A percentile compares a stretch with the other conserved stretches of the same genome.
Evolutionary conservation across 2,329 filamentous ascomycete genomes (phyloP).

Genomic region (Colletotrichum sp.): DNA sequence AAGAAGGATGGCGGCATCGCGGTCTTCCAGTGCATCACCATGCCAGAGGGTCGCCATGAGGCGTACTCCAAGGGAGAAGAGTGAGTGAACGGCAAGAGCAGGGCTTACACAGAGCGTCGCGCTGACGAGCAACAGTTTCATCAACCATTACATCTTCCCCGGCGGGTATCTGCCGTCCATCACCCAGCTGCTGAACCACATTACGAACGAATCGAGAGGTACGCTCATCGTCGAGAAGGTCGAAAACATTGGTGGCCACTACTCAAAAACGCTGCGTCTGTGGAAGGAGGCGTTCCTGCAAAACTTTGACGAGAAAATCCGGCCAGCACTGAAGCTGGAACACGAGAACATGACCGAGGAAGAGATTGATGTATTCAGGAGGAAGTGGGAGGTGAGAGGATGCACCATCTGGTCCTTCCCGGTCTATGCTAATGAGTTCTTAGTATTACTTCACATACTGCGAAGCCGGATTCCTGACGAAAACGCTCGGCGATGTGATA

Average conservation of each 20-base stretch:
- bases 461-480: constrained; percentile 74
- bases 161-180: constrained; percentile 72
- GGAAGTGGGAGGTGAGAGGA: constrained; percentile 70
- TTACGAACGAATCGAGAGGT: constrained; percentile 64
- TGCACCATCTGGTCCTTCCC: neutral
- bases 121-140: constrained; percentile 54
- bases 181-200: constrained; percentile 61
- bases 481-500: constrained; percentile 75
- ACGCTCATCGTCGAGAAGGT: constrained; percentile 70
- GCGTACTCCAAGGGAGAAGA: constrained; percentile 71
- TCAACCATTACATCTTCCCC: constrained; percentile 79
- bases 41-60: constrained; percentile 72
- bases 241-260: constrained; percentile 77
- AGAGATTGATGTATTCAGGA: constrained; percentile 69
- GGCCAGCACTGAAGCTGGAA: constrained; percentile 61
- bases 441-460: constrained; percentile 79
- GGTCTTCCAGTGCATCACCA: constrained; percentile 79
- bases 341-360: constrained; percentile 64
- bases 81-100: constrained; percentile 34
- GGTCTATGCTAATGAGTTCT: constrained; percentile 13
- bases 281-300: constrained; percentile 71
- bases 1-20: constrained; percentile 71
- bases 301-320: constrained; percentile 66
- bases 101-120: neutral
- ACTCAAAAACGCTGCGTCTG: constrained; percentile 69